These are phyloP conservation scores for Biscogniauxia marginata DNA, from an alignment of 2,329 filamentous ascomycete species.

Conservation along the genomic window DNA sequence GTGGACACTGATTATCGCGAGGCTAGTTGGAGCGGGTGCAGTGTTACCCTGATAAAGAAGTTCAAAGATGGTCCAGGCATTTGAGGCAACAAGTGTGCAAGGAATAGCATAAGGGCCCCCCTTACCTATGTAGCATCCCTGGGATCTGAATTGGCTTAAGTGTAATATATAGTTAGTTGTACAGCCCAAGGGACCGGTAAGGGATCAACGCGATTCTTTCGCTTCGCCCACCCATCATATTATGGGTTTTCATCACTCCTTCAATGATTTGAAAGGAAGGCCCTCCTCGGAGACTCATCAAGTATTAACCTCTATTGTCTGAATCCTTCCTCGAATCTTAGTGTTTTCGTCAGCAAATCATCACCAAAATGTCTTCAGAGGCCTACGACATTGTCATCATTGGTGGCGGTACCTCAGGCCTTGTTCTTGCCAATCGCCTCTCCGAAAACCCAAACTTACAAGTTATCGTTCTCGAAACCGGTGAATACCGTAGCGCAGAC, in stretches of 20 bases:
- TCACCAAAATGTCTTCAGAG: conserved; percentile 1
- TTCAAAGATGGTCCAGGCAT: background rate
- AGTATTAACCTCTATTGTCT: background rate
- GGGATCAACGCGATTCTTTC: background rate
- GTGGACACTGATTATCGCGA: background rate
- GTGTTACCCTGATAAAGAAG: background rate
- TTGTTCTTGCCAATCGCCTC: conserved; percentile 25
- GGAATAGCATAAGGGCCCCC: background rate
- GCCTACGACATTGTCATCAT: conserved; percentile 12
- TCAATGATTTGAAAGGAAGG: background rate
- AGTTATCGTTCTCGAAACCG: conserved; percentile 32
- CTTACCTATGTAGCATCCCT: background rate
- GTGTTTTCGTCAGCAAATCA: background rate
- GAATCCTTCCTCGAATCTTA: background rate
- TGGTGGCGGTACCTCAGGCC: conserved; percentile 34
- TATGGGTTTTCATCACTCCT: background rate
- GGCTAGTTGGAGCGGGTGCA: background rate
- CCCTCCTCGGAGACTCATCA: background rate
- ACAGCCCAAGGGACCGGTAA: background rate
- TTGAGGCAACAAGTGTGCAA: background rate
- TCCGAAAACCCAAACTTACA: conserved; percentile 13
- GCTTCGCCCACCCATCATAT: background rate
- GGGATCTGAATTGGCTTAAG: background rate
- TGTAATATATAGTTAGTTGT: too few relatives aligned
- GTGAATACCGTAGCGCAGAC: conserved; percentile 26